A percentile compares a stretch with the other conserved stretches of the same genome.
phyloP scores from a whole-genome alignment of 2,329 filamentous ascomycete genomes.

The Cercospora berteroae region DNA sequence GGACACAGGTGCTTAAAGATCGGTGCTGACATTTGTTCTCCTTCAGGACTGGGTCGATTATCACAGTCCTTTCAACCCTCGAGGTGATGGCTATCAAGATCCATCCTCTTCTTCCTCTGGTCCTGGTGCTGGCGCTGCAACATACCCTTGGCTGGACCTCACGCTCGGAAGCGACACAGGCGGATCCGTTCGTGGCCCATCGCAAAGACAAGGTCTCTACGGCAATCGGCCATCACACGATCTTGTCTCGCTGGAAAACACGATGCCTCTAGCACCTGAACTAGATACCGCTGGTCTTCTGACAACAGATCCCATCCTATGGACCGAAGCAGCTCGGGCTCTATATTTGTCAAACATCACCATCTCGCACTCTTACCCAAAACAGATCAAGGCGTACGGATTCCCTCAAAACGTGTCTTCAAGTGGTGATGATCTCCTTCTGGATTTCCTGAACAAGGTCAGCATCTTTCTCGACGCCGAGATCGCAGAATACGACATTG shows the following conservation, averaged over 20 bases:
- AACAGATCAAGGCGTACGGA: constrained; percentile 43
- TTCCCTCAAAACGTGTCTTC: constrained; percentile 43
- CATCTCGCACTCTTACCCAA: constrained; percentile 43
- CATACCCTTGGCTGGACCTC: constrained; percentile 52
- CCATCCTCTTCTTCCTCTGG: constrained; percentile 50
- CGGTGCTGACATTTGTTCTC: neutral
- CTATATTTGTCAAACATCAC: constrained; percentile 49
- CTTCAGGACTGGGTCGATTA: constrained; percentile 49
- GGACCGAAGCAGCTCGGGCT: constrained; percentile 45
- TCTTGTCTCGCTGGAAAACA: constrained; percentile 48
- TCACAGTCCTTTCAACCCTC: constrained; percentile 44
- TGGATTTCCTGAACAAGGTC: constrained; percentile 47
- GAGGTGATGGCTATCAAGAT: constrained; percentile 48
- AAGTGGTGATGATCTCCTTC: constrained; percentile 41
- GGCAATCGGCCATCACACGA: constrained; percentile 52
- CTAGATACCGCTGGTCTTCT: constrained; percentile 51
- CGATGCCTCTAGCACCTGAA: constrained; percentile 50
- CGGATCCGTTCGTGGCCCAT: constrained; percentile 51
- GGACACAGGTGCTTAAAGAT: no score
- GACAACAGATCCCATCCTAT: constrained; percentile 46
- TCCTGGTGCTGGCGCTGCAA: constrained; percentile 48
- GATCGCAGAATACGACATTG: constrained; percentile 40
- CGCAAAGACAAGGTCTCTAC: constrained; percentile 50
- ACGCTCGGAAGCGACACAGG: constrained; percentile 52
- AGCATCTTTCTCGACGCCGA: constrained; percentile 45